Base-by-base conservation (phyloP, 768 basidiomycete species). In the Leucocoprinus leucothites region DNA sequence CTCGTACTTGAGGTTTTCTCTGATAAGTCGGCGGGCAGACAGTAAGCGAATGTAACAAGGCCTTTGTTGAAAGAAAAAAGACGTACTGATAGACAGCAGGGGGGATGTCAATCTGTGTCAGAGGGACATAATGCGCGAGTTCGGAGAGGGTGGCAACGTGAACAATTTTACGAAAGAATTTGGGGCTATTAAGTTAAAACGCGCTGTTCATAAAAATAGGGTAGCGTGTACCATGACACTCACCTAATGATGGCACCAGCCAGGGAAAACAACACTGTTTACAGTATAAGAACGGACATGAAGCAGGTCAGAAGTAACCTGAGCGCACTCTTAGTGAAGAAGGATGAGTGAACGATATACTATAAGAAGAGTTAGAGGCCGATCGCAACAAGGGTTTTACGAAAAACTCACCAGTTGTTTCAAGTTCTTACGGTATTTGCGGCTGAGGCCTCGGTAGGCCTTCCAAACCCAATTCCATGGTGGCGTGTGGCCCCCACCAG, bases 401-500 rank as follows among this genome's bases (percentile, higher is more conserved):
- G 52, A 22, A 18, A 34, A 19, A 68, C 87, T 53, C 57, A 89
- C 91, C 69, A 94, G 65, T 64, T 84, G 82, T 68, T 94, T 94
- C 56, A 94, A 69, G 64, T 94, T 91, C 74, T 94, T 94, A 51
- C 92, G 80, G 64, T 92, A 94, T 67, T 91, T 92, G 51, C 88
- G 76, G 65, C 79, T 90, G 43, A 89, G 72, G 63, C 86, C 87
- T 21, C 90, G 79, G 67, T 93, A 93, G 0, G 90, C 89, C 64
- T 89, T 92, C 91, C 91, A 94, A 9, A 94, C 80, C 92, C 92
- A 94, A 60, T 85, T 89, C 90, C 90, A 93, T 22, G 81, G 79
- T 4, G 92, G 92, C 2, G 83, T 80, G 69, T 92, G 75, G 58
- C 74, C 76, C 6, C 82, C 82, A 22, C 90, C 92, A 1, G 91